These are phyloP conservation scores for Ogataea trehalophila DNA, from an alignment of 805 yeast species.

Conservation along the genomic window DNA sequence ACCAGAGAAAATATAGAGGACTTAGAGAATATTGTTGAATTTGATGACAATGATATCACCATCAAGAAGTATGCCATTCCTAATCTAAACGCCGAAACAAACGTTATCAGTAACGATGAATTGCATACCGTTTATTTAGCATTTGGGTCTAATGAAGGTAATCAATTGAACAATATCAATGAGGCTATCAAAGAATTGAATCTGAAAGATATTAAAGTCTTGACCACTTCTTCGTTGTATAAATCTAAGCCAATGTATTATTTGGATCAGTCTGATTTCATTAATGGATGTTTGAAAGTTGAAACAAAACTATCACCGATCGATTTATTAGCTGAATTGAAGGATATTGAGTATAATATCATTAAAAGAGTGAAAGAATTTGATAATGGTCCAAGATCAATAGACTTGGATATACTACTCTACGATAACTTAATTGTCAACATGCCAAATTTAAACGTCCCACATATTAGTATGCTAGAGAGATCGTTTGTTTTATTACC, in stretches of 20 bases:
- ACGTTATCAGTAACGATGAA: slow-evolving; percentile 1
- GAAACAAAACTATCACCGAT: slow-evolving; percentile 60
- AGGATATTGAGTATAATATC: slow-evolving; percentile 71
- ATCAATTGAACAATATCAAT: slow-evolving; percentile 57
- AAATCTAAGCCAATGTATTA: slow-evolving; percentile 92
- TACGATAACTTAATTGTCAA: slow-evolving; percentile 59
- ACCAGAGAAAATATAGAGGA: slow-evolving; percentile 34
- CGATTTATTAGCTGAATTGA: slow-evolving; percentile 53
- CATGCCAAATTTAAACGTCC: slow-evolving; percentile 59
- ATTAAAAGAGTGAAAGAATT: slow-evolving; percentile 69
- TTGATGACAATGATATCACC: slow-evolving; percentile 13
- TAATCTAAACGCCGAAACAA: slow-evolving; percentile 24
- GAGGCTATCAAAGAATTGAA: slow-evolving; percentile 47
- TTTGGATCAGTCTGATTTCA: slow-evolving; percentile 71
- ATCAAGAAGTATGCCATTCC: slow-evolving; percentile 23
- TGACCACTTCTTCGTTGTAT: slow-evolving; percentile 71
- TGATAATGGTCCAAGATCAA: slow-evolving; percentile 88
- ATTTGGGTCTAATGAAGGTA: slow-evolving; percentile 85
- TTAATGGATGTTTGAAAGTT: slow-evolving; percentile 76
- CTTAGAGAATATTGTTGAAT: slow-evolving; percentile 16
- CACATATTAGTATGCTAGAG: slow-evolving; percentile 85
- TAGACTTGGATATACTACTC: slow-evolving; percentile 83
- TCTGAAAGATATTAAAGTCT: slow-evolving; percentile 39
- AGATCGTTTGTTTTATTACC: slow-evolving; percentile 90
- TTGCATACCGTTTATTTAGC: slow-evolving; percentile 67